A percentile compares a stretch with the other conserved stretches of the same genome.
These are phyloP conservation scores for Backusella morwellensis DNA, from an alignment of 192 early-diverging fungal genomes.

Conservation along the genomic window DNA sequence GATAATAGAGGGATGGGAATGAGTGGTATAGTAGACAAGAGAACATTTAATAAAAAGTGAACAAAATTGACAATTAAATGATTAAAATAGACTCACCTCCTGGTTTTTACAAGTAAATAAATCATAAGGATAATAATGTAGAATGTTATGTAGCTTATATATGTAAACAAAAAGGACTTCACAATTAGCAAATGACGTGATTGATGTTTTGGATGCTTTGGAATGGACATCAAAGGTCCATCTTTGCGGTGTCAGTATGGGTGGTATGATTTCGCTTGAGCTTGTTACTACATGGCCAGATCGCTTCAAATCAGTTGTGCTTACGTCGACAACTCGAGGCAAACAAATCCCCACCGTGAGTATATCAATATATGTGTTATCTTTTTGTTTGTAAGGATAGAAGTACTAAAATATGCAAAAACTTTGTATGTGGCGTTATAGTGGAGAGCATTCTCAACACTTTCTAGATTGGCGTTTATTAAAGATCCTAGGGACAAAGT, in stretches of 20 bases:
- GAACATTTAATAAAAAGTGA: background rate
- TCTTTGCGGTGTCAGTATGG: constrained; percentile 79
- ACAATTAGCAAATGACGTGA: constrained; percentile 76
- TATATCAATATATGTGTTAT: background rate
- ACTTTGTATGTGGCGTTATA: background rate
- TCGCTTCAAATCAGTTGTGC: constrained; percentile 52
- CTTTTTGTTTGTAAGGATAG: background rate
- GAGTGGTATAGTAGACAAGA: constrained; percentile 27
- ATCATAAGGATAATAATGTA: background rate
- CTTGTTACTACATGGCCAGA: constrained; percentile 55
- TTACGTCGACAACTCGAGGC: constrained; percentile 61
- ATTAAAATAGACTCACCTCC: constrained; percentile 44
- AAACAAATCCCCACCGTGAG: constrained; percentile 39
- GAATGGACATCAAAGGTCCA: constrained; percentile 71
- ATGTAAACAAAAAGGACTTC: constrained; percentile 44
- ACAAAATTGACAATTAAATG: background rate
- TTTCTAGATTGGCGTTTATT: background rate
- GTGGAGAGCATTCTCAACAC: constrained; percentile 25
- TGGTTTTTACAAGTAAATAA: constrained; percentile 49
- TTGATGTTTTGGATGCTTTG: constrained; percentile 62
- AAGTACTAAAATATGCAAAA: background rate
- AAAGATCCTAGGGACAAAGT: constrained; percentile 23
- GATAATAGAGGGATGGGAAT: constrained; percentile 84
- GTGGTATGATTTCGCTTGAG: constrained; percentile 81
- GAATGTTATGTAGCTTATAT: background rate